These are phyloP conservation scores for Phlebopus sp. DNA, from an alignment of 1,284 basidiomycete genomes.

Conservation along the genomic window DNA sequence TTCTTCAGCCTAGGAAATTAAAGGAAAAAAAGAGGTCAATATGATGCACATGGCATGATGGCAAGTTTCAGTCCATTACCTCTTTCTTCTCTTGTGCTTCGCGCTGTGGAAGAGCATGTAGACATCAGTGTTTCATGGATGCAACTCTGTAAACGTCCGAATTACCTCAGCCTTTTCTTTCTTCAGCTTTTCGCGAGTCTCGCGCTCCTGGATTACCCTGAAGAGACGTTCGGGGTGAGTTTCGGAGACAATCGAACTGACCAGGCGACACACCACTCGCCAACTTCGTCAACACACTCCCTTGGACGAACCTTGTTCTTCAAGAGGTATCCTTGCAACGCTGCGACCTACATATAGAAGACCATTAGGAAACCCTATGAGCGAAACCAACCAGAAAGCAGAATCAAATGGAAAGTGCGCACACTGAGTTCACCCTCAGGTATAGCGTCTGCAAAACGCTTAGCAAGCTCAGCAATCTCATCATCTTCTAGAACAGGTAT, in stretches of 20 bases:
- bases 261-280: slow-evolving; percentile 47
- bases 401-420: slow-evolving; percentile 28
- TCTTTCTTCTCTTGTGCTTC: slow-evolving; percentile 76
- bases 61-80: slow-evolving; percentile 24
- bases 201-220: slow-evolving; percentile 72
- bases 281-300: slow-evolving; percentile 77
- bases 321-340: slow-evolving; percentile 79
- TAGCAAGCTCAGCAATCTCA: slow-evolving; percentile 71
- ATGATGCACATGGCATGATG: slow-evolving; percentile 11
- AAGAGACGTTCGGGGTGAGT: slow-evolving; percentile 5
- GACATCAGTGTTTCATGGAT: slow-evolving; percentile 14
- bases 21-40: slow-evolving; percentile 4
- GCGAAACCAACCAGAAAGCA: not conserved
- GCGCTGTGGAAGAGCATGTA: slow-evolving; percentile 40
- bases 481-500: slow-evolving; percentile 68
- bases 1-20: slow-evolving; percentile 42
- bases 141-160: not conserved
- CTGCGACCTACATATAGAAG: slow-evolving; percentile 58
- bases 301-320: slow-evolving; percentile 82
- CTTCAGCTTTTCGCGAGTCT: slow-evolving; percentile 77
- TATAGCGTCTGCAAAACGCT: slow-evolving; percentile 72
- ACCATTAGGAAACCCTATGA: slow-evolving; percentile 6
- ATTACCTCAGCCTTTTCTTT: slow-evolving; percentile 79
- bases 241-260: slow-evolving; percentile 10
- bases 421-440: slow-evolving; percentile 82